Conservation (phyloP, 495 filamentous ascomycete species). For the Amorphotheca resinae region DNA sequence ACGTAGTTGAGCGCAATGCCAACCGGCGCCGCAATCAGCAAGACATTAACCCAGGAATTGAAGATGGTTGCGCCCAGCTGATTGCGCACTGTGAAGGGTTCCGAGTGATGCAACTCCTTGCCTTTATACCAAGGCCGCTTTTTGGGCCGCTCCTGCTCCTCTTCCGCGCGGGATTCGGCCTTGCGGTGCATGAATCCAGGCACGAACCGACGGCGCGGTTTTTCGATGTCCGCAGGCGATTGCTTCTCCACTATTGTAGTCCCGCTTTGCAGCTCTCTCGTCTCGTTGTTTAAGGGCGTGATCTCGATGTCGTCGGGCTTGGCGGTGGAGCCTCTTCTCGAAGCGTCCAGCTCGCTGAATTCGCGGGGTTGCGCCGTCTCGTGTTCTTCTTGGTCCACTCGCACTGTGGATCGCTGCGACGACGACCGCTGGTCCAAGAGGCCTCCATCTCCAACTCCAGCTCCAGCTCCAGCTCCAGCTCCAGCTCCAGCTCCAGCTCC, state of each 20-base stretch:
- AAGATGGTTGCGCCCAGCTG: slow-evolving; percentile 62
- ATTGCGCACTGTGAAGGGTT: slow-evolving; percentile 47
- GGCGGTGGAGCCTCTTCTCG: not conserved
- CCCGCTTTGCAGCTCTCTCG: not conserved
- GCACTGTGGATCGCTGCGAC: not conserved
- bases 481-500: too few species aligned
- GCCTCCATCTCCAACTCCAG: not conserved
- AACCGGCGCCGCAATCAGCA: slow-evolving; percentile 65
- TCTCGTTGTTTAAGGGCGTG: not conserved
- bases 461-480: not conserved
- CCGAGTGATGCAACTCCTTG: slow-evolving; percentile 24
- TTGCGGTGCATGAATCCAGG: slow-evolving; percentile 2
- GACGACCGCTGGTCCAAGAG: not conserved
- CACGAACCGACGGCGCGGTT: slow-evolving; percentile 6
- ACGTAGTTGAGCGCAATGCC: slow-evolving; percentile 64
- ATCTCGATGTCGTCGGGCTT: not conserved
- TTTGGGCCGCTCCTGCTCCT: slow-evolving; percentile 26
- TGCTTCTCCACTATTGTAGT: slow-evolving; percentile 1
- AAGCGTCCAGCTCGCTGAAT: not conserved
- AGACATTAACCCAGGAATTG: slow-evolving; percentile 72
- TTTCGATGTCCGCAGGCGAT: slow-evolving; percentile 1
- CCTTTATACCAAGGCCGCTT: slow-evolving; percentile 23
- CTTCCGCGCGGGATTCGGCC: slow-evolving; percentile 9
- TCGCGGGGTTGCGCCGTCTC: not conserved
- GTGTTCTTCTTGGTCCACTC: not conserved